phyloP scores from a whole-genome alignment of 495 filamentous ascomycete genomes.

The Acidomyces sp. region DNA sequence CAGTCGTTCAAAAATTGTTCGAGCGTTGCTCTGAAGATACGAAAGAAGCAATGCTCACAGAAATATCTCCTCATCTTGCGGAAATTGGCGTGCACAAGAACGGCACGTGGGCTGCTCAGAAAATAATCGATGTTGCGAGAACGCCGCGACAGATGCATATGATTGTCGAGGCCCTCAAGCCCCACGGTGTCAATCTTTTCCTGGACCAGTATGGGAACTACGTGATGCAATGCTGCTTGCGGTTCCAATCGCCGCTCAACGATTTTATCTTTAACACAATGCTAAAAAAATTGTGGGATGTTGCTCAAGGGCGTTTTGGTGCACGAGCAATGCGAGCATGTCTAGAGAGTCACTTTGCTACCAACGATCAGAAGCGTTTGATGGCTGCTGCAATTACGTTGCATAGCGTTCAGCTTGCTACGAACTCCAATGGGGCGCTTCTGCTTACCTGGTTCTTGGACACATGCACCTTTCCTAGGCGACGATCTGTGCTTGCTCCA shows the following conservation, averaged over 20 bases:
- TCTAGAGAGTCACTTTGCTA: conserved; percentile 88
- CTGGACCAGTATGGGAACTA: conserved; percentile 98
- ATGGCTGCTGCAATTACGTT: conserved; percentile 88
- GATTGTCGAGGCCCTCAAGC: conserved; percentile 69
- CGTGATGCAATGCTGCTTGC: conserved; percentile 87
- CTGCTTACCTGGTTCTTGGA: conserved; percentile 96
- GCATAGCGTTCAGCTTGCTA: conserved; percentile 91
- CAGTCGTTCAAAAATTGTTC: conserved; percentile 97
- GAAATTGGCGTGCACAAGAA: conserved; percentile 99
- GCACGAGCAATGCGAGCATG: conserved; percentile 94
- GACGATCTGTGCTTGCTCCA: conserved; percentile 83
- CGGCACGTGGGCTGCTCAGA: conserved; percentile 96
- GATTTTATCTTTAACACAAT: conserved; percentile 97
- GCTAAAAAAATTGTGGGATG: conserved; percentile 88
- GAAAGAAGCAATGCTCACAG: conserved; percentile 78
- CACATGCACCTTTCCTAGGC: conserved; percentile 88
- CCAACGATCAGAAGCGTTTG: conserved; percentile 89
- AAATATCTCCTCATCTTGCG: conserved; percentile 82
- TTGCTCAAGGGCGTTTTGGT: conserved; percentile 86
- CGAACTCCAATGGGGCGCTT: conserved; percentile 89
- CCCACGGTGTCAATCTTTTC: conserved; percentile 81
- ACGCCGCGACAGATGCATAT: conserved; percentile 69
- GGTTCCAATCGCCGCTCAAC: conserved; percentile 78
- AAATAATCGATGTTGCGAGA: conserved; percentile 93
- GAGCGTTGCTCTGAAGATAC: conserved; percentile 84